Conservation (phyloP, 108 stramenopile genomes). For the Cyclostephanos invisitatus region DNA sequence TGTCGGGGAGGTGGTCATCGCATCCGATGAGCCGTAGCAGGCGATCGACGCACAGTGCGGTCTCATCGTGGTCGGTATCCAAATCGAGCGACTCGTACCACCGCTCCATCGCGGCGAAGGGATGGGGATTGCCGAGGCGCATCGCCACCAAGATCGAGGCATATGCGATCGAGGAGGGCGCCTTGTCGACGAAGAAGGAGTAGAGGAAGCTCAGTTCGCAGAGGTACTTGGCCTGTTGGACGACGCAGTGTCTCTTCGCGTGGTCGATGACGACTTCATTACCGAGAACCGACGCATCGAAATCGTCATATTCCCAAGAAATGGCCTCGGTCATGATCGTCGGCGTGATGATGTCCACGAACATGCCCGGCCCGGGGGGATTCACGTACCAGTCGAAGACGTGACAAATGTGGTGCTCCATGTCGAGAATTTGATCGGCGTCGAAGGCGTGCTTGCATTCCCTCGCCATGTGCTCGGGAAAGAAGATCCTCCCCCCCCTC, state of each 20-base stretch:
- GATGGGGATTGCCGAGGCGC: background rate
- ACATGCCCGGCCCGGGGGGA: background rate
- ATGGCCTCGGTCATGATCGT: background rate
- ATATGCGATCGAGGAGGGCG: background rate
- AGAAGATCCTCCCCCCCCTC: background rate
- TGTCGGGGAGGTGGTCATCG: background rate
- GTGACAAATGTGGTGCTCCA: slow-evolving; percentile 12
- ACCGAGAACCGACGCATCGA: background rate
- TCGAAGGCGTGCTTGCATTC: background rate
- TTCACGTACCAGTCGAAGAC: slow-evolving; percentile 8
- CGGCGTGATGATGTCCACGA: background rate
- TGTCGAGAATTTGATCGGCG: background rate
- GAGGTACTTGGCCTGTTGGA: slow-evolving; percentile 5
- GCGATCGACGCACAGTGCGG: background rate
- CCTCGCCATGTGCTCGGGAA: background rate
- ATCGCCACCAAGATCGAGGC: slow-evolving; percentile 1
- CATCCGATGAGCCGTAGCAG: background rate
- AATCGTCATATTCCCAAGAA: background rate
- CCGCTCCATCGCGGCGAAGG: background rate
- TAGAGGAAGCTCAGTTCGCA: slow-evolving; percentile 10
- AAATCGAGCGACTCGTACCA: background rate
- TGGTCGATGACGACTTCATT: background rate
- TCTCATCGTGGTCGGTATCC: background rate
- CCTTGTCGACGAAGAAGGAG: slow-evolving; percentile 3
- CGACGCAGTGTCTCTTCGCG: background rate